Evolutionary conservation across 306 rosid species (phyloP), one percentile per base, ranked within the genome.

Genomic region (Luffa acutangula): DNA sequence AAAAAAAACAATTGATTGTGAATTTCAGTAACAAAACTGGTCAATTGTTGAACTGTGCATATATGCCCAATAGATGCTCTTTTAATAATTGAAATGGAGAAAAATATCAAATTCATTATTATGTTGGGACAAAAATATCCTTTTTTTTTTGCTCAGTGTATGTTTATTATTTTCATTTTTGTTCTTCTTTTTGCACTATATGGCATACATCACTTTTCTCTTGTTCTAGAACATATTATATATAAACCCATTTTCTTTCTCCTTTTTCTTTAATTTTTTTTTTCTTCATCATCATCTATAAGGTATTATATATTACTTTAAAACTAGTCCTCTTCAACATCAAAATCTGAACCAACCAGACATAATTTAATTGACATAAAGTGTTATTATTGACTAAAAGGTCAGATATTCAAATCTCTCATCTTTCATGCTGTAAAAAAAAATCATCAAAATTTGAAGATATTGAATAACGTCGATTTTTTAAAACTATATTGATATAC

Each of bases 51-150:
- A 36, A 65, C 13, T 39, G 12, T 66, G n/a, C n/a, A 62, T 62
- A 13, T 6, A 33, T 34, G 3, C 42, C 15, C 31, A 66, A 66
- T 66, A 1, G 2, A 9, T 67, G 3, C 51, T 67, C 14, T 42
- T 69, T 43, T 69, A n/a, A 69, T 42, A 42, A 42, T 69, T 42
- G 10, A 69, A n/a, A 9, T 69, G 4, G 4, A 18, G 34, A 42
- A 34, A 18, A 36, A 67, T 17, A 9, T 18, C 15, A 39, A 43
- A 3, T 67, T 67, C 34, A 18, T 67, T 69, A 69, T 69, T 69
- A 69, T 43, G 75, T 69, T 69, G 53, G 65, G 75, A 69, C 75
- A 69, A 69, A 69, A 69, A 69, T 42, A 42, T 43, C 53, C 37
- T 42, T 67, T 34, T 34, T 9, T 62, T 59, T 11, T 12, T 25